phyloP scores from a whole-genome alignment of 768 basidiomycete species.

The Russula ochroleuca region DNA sequence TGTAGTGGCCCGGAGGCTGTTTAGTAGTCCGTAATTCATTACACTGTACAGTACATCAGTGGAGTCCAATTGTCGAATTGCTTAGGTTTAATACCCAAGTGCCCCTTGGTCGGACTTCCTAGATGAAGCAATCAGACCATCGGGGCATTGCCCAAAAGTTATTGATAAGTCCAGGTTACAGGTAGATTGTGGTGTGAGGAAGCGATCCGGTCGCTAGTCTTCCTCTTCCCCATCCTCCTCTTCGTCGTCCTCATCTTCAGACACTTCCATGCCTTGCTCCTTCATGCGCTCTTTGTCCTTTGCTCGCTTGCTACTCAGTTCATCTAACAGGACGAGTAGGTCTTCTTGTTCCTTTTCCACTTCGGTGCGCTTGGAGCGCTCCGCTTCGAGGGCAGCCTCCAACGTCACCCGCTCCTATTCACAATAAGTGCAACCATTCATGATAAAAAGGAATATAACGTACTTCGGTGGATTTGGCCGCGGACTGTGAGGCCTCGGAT shows the following conservation, averaged over 20 bases:
- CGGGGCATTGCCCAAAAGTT: background rate
- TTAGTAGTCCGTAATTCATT: background rate
- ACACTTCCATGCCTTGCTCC: constrained; percentile 77
- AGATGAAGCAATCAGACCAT: background rate
- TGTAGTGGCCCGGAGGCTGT: no score
- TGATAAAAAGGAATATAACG: background rate
- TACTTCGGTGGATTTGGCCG: constrained; percentile 13
- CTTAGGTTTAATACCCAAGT: background rate
- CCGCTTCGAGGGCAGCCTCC: constrained; percentile 50
- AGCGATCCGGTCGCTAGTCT: background rate
- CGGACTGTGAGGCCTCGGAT: constrained; percentile 3
- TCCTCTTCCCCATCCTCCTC: constrained; percentile 37
- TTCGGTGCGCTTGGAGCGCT: constrained; percentile 68
- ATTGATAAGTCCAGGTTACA: background rate
- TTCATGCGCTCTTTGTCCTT: constrained; percentile 77
- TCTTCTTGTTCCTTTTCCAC: constrained; percentile 97
- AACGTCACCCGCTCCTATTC: constrained; percentile 43
- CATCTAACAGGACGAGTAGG: constrained; percentile 87
- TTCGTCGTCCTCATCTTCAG: constrained; percentile 85
- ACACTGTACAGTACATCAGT: background rate
- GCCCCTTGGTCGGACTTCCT: background rate
- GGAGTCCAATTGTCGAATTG: background rate
- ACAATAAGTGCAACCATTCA: background rate
- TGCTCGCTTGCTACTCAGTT: constrained; percentile 79
- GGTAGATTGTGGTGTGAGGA: constrained; percentile 1